Evolutionary conservation across 2,329 filamentous ascomycete species (phyloP).

Genomic region (Calonectria crousiana): DNA sequence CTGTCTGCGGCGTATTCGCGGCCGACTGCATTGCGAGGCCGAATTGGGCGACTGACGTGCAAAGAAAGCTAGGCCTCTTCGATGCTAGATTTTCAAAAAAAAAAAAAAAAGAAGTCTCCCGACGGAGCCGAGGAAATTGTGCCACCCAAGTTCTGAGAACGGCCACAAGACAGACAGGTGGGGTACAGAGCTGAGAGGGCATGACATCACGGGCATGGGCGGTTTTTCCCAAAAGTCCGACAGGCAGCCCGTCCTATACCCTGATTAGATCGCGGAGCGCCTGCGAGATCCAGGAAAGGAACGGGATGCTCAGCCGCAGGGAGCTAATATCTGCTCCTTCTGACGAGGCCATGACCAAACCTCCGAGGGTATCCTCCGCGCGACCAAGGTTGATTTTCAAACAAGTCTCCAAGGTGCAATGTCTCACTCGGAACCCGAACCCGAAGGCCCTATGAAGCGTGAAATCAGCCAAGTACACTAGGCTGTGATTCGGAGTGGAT

Average conservation of each 20-base stretch:
- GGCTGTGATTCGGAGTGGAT: background rate
- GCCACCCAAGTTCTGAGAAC: background rate
- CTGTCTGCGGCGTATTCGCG: background rate
- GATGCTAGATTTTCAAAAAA: background rate
- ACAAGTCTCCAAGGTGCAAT: background rate
- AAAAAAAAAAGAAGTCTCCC: background rate
- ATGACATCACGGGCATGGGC: background rate
- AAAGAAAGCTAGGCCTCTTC: background rate
- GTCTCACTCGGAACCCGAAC: background rate
- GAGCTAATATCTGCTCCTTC: too few species aligned
- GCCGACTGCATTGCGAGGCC: background rate
- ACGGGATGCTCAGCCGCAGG: too few species aligned
- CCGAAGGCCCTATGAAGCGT: background rate
- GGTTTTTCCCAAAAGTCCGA: background rate
- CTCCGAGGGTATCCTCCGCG: too few species aligned
- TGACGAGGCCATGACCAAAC: too few species aligned
- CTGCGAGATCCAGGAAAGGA: background rate
- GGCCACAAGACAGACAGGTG: background rate
- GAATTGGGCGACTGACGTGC: background rate
- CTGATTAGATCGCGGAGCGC: background rate
- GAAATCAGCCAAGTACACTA: background rate
- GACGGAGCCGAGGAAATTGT: background rate
- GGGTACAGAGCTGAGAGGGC: background rate
- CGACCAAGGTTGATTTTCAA: background rate
- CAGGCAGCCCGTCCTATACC: background rate